Base-by-base conservation (phyloP, 345 rosid species). In the Moricandia arvensis region DNA sequence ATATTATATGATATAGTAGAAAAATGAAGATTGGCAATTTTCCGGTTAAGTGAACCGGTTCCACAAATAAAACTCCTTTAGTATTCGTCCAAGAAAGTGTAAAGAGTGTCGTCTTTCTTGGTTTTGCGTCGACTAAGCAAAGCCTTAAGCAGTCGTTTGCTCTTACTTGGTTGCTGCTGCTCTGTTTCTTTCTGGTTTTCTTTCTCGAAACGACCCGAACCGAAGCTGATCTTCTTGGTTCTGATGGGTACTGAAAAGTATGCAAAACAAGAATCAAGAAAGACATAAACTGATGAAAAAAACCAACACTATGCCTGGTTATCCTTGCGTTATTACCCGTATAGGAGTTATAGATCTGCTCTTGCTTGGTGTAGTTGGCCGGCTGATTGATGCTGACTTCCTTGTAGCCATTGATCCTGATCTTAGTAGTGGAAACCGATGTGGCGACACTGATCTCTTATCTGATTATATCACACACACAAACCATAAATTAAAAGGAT, bases 101-200 rank as follows among this genome's bases (percentile, higher is more conserved):
- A 91, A 24, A 91, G 78, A 88, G 79, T 87, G 15, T 91, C 97
- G 30, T 93, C 98, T 80, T 90, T 93, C 93, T 86, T 91, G 7
- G 91, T 87, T 82, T 93, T 93, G 65, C 97, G 98, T 43, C 96
- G 86, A 73, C 96, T 91, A 47, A 93, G 96, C 80, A 93, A 83
- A 27, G 98, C 91, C 82, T 91, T 91, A 65, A 91, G 94, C 13
- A 93, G 88, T 9, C 93, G 86, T 75, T 93, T 93, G 65, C 98
- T 87, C 83, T 91, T 93, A 83, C 97, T 90, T 7, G 94, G 97
- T 62, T 81, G 66, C 35, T 64, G 61, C 10, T 86, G 76, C 59
- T 91, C 91, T 16, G 73, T 33, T 26, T 86, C 90, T 80, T 79
- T 87, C 12, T 75, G 47, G 74, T 67, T 81, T 58, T 85, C 90